Evolutionary conservation across 2,329 filamentous ascomycete species (phyloP), one percentile per base, ranked within the genome.

Genomic region (Penicillium sp.): DNA sequence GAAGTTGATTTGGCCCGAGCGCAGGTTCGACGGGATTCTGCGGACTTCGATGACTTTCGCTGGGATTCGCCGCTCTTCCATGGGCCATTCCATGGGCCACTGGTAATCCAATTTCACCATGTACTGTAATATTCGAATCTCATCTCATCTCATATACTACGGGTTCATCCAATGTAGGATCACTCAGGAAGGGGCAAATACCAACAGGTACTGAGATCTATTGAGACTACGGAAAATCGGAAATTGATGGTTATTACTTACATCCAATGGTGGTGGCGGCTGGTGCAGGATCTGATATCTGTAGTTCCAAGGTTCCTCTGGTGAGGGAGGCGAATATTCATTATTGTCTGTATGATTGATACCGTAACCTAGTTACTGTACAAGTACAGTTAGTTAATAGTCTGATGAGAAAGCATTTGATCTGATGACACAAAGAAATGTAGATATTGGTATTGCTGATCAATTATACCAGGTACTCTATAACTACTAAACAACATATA

Each of bases 11-110:
- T 69, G 73, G 74, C 67, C 72, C 72, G 69, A 73, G 71, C 70
- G 68, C 51, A 55, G 57, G 62, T 68, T 72, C 65, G 40, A 63
- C 58, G 55, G 57, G 63, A 64, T 77, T 77, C 75, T 62, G 59
- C 53, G 61, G 35, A 17, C 55, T 77, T 77, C 75, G 70, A 73
- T 64, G 58, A n/a, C n/a, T 50, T 75, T 76, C 74, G 45, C 61
- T 61, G 56, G 51, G 53, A 59, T 75, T 73, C 72, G 62, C 56
- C 51, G 60, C 28, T 57, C 44, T 66, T 66, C 66, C 54, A 47
- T 57, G 51, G 51, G 54, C 33, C 44, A 9, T 66, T 66, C 66
- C 54, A 47, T 57, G 51, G 51, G 54, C 33, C 44, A 9, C 5
- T 15, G 40, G 61, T 59, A 61, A 51, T 49, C 49, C 50, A 58